Conservation (phyloP, 2,329 filamentous ascomycete genomes). For the Neophaeococcomyces aloes region DNA sequence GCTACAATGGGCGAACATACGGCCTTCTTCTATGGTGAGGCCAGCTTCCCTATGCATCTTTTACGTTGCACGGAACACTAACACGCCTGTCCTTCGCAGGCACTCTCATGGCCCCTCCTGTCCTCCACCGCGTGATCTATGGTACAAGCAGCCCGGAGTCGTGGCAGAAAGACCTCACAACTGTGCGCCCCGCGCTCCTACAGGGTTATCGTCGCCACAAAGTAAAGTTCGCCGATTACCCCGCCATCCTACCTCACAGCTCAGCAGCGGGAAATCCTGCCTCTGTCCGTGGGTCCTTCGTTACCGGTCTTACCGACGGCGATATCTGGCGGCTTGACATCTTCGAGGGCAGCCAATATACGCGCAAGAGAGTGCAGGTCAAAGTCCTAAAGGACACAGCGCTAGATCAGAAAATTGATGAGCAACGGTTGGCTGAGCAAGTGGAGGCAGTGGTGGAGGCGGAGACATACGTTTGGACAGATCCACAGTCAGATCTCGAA, state of each 20-base stretch:
- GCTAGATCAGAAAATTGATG: constrained; percentile 22
- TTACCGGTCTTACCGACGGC: constrained; percentile 64
- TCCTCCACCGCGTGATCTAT: constrained; percentile 79
- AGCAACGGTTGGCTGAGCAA: constrained; percentile 41
- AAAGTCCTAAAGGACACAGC: constrained; percentile 27
- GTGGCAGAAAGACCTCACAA: constrained; percentile 45
- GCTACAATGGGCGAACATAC: constrained; percentile 38
- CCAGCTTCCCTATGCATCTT: constrained; percentile 1
- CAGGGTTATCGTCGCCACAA: constrained; percentile 60
- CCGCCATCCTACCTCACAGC: constrained; percentile 51
- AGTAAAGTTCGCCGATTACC: constrained; percentile 64
- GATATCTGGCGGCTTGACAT: constrained; percentile 66
- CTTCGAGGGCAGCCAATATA: constrained; percentile 73
- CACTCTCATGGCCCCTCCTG: constrained; percentile 69
- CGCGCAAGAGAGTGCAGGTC: constrained; percentile 41
- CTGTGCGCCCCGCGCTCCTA: constrained; percentile 65
- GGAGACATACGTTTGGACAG: constrained; percentile 56
- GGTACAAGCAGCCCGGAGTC: constrained; percentile 42
- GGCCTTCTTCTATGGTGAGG: constrained; percentile 54
- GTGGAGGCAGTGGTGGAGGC: constrained; percentile 39
- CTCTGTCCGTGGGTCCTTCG: constrained; percentile 62
- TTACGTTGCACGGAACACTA: constrained; percentile 6
- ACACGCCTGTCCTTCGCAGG: constrained; percentile 24
- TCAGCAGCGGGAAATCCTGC: not conserved
- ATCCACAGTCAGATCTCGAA: constrained; percentile 46